These are phyloP conservation scores for Tremella mesenterica DNA, from an alignment of 768 basidiomycete species.

Conservation along the genomic window DNA sequence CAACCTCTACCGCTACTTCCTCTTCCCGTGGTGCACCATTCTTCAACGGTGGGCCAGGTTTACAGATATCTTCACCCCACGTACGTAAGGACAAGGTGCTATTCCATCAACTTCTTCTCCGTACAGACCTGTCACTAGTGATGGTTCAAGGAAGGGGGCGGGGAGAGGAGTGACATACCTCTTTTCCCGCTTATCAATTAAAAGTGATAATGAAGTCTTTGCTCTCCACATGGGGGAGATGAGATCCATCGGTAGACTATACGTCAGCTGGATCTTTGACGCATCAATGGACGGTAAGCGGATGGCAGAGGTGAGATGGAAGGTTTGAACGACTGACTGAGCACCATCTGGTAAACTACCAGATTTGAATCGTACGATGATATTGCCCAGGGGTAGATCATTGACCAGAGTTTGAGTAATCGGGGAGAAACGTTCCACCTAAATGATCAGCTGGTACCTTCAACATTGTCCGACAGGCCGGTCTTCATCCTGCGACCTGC, in stretches of 20 bases:
- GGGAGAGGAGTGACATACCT: slow-evolving; percentile 51
- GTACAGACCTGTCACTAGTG: no score
- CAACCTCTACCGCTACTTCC: slow-evolving; percentile 2
- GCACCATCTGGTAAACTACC: no score
- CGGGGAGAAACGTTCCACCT: neutral
- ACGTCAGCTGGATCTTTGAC: no score
- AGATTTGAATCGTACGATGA: neutral
- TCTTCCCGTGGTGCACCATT: neutral
- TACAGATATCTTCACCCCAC: slow-evolving; percentile 67
- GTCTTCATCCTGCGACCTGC: no score
- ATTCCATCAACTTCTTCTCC: neutral
- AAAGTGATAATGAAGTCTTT: slow-evolving; percentile 70
- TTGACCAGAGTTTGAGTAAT: neutral
- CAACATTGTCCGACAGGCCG: no score
- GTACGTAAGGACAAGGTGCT: slow-evolving; percentile 81
- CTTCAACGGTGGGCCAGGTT: slow-evolving; percentile 37
- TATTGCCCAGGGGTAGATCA: neutral
- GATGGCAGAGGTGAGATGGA: no score
- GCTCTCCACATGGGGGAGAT: slow-evolving; percentile 96
- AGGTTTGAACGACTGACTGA: no score
- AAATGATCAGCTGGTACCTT: neutral
- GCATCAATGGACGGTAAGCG: no score
- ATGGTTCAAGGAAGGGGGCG: no score
- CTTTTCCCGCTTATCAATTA: slow-evolving; percentile 96
- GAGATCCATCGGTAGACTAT: slow-evolving; percentile 66